Evolutionary conservation across 2,329 filamentous ascomycete genomes (phyloP).

Genomic region (Coleophoma cylindrospora): DNA sequence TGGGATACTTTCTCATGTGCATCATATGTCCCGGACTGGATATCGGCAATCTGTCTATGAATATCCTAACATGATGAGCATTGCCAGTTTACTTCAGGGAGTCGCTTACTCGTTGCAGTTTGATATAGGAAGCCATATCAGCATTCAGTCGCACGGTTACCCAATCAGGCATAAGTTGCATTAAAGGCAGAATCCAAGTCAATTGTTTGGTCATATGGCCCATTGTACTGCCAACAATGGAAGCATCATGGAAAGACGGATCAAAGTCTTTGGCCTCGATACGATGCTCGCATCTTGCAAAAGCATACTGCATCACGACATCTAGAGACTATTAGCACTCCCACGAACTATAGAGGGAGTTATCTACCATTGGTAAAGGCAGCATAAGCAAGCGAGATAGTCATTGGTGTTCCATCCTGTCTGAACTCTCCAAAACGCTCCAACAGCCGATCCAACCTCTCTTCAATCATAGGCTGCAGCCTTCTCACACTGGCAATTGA

Average conservation of each 20-base stretch:
- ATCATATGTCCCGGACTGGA: not conserved
- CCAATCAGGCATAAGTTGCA: not conserved
- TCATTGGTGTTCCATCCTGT: not conserved
- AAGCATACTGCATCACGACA: conserved; percentile 20
- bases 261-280: conserved; percentile 7
- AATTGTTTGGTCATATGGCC: not conserved
- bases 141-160: not conserved
- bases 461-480: conserved; percentile 12
- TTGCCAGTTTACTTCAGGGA: not conserved
- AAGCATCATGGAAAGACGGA: conserved; percentile 3
- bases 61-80: not conserved
- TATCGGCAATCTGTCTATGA: conserved; percentile 2
- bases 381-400: conserved; percentile 1
- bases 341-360: not conserved
- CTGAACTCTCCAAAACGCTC: conserved; percentile 1
- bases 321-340: conserved; percentile 9
- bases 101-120: not conserved
- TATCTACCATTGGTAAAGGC: conserved; percentile 5
- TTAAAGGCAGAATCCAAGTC: not conserved
- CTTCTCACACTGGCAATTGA: conserved; percentile 9
- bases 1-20: not conserved
- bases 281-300: conserved; percentile 9
- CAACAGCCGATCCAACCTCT: conserved; percentile 6
- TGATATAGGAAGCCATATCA: not conserved
- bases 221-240: not conserved